phyloP scores from a whole-genome alignment of 352 stramenopile genomes.

The Phytophthora pini region DNA sequence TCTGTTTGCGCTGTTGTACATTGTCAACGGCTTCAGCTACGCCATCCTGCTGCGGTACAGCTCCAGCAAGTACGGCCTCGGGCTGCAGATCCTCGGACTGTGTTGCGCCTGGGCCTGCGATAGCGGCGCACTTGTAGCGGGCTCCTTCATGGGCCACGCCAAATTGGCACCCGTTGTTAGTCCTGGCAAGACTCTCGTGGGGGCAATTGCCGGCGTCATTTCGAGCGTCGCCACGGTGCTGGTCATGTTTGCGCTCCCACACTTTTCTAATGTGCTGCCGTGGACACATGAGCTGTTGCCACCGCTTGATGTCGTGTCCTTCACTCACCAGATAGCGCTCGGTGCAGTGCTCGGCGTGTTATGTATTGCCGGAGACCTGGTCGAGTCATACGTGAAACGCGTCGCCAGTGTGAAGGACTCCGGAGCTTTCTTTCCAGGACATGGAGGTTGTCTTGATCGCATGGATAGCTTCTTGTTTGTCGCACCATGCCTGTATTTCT shows the following conservation, averaged over 20 bases:
- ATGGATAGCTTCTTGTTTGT: slow-evolving; percentile 84
- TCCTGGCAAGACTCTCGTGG: slow-evolving; percentile 73
- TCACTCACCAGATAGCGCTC: slow-evolving; percentile 50
- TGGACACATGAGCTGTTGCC: slow-evolving; percentile 38
- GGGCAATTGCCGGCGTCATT: slow-evolving; percentile 55
- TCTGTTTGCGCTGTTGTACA: slow-evolving; percentile 63
- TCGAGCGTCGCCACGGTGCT: slow-evolving; percentile 62
- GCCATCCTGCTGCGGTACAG: slow-evolving; percentile 66
- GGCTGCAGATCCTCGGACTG: slow-evolving; percentile 68
- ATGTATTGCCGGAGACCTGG: slow-evolving; percentile 69
- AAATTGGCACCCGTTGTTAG: slow-evolving; percentile 74
- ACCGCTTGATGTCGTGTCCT: slow-evolving; percentile 29
- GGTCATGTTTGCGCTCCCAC: slow-evolving; percentile 43
- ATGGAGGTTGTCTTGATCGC: slow-evolving; percentile 80
- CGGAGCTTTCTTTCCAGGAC: slow-evolving; percentile 72
- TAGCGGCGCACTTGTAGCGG: slow-evolving; percentile 63
- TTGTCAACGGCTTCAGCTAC: slow-evolving; percentile 67
- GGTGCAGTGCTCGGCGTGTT: slow-evolving; percentile 57
- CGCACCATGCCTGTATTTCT: slow-evolving; percentile 69
- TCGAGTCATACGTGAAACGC: slow-evolving; percentile 78
- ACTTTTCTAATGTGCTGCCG: slow-evolving; percentile 16
- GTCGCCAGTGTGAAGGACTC: slow-evolving; percentile 77
- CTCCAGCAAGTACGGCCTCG: slow-evolving; percentile 50
- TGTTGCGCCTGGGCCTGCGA: slow-evolving; percentile 75
- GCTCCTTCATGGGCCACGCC: slow-evolving; percentile 54